Evolutionary conservation across 2,329 filamentous ascomycete species (phyloP), one percentile per base, ranked within the genome.

Genomic region (Epichloe hybrida): DNA sequence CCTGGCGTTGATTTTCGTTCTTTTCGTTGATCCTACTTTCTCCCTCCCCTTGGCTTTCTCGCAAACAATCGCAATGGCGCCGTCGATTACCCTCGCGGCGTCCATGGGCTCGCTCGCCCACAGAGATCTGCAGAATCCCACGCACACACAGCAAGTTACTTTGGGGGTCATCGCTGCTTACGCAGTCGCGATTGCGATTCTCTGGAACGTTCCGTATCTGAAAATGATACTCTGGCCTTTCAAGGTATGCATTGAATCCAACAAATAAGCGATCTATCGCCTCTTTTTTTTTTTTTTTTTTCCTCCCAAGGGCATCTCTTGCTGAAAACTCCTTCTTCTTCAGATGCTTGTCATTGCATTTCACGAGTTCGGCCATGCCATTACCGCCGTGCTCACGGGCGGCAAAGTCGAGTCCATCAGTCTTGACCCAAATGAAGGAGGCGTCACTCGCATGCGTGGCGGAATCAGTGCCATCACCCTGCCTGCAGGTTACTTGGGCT

Each of bases 341-440:
- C 52, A 85, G 81, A 88, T 89, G 85, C 75, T 90, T 20, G 84
- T 87, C 48, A 89, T 90, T 56, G 86, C 86, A 38, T 90, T 89
- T 65, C 86, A 90, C 67, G 86, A 90, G 58, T 82, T 89, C 61
- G 80, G 83, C 11, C 86, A 90, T 66, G 86, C 86, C 46, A 77
- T 88, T 58, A 80, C 80, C 1, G 83, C 84, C 39, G 76, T 83
- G 55, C 77, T 81, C 53, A 90, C 86, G 0, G 86, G 86, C 50
- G 86, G 86, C 4, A 74, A 71, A 50, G 86, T 90, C 56, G 80
- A 87, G 62, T 84, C 80, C 38, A 88, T 90, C 60, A 82, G 77
- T 21, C 76, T 88, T 21, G 83, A 88, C 61, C 84, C 85, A n/a
- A 76, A 82, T 57, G 86, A 90, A 67, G 86, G 86, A 54, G 86